Percentiles rank a stretch among this genome's conserved stretches.
Evolutionary conservation across 2,329 filamentous ascomycete species (phyloP).

Genomic region (Eutypella sp.): DNA sequence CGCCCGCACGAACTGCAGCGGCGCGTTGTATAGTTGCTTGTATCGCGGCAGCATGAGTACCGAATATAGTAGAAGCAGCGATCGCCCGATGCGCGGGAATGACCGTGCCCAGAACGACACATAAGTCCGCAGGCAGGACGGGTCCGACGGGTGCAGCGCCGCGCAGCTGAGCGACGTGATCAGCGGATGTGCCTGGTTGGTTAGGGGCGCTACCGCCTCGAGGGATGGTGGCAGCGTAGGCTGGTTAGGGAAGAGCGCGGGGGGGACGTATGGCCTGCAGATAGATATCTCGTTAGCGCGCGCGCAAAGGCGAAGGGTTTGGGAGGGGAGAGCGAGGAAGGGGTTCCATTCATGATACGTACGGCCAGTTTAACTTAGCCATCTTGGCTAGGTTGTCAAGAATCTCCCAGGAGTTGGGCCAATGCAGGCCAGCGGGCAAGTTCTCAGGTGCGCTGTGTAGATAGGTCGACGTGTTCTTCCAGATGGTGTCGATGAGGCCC

Average conservation of each 20-base stretch:
- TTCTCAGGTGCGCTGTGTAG: constrained; percentile 66
- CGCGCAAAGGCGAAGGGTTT: background rate
- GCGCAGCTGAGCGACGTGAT: constrained; percentile 85
- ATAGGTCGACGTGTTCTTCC: constrained; percentile 74
- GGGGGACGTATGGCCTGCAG: constrained; percentile 68
- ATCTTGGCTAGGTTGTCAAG: constrained; percentile 79
- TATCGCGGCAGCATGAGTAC: constrained; percentile 66
- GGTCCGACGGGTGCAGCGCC: constrained; percentile 79
- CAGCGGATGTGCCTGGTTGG: constrained; percentile 78
- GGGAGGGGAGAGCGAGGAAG: constrained; percentile 1
- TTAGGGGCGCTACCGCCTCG: constrained; percentile 68
- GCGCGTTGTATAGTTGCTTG: constrained; percentile 62
- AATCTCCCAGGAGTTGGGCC: constrained; percentile 72
- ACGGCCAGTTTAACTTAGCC: constrained; percentile 79
- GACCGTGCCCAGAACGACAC: constrained; percentile 81
- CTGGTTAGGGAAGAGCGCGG: constrained; percentile 76
- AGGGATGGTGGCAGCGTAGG: constrained; percentile 62
- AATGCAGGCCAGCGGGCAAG: constrained; percentile 61
- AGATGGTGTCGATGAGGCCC: constrained; percentile 45
- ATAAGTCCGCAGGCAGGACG: constrained; percentile 83
- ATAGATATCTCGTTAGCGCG: constrained; percentile 13
- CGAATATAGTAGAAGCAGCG: constrained; percentile 72
- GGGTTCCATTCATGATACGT: constrained; percentile 37
- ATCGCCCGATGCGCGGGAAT: constrained; percentile 72
- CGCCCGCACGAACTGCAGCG: constrained; percentile 59